Conservation (phyloP, 306 rosid species). For the Sicyos edulis region DNA sequence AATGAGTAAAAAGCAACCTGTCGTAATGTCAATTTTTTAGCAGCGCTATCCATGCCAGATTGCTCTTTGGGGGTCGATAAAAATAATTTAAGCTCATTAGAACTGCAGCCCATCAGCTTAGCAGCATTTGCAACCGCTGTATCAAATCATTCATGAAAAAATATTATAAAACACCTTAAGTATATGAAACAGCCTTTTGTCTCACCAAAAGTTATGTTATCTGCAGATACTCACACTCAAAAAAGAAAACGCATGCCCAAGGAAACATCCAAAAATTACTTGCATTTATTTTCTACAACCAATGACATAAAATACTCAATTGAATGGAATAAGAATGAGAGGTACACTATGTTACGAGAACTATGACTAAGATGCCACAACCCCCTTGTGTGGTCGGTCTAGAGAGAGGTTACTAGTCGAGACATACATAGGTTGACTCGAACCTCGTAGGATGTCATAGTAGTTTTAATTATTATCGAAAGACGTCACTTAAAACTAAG, state of each 20-base stretch:
- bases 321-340: not conserved
- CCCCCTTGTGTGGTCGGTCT: not conserved
- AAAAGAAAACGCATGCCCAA: not conserved
- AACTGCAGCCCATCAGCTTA: constrained; percentile 72
- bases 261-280: not conserved
- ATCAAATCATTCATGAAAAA: constrained; percentile 7
- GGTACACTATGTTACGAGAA: not conserved
- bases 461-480: not conserved
- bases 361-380: not conserved
- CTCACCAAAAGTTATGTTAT: not conserved
- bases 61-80: constrained; percentile 49
- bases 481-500: not conserved
- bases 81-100: constrained; percentile 49
- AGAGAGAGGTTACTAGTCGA: not conserved
- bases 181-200: not conserved
- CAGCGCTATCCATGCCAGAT: constrained; percentile 53
- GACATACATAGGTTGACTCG: not conserved
- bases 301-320: not conserved
- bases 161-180: not conserved
- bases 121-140: constrained; percentile 72
- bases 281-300: not conserved
- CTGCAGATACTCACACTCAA: not conserved
- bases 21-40: constrained; percentile 55
- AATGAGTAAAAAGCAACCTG: constrained; percentile 51
- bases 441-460: not conserved